Base-by-base conservation (phyloP, 2,329 filamentous ascomycete species). In the Zasmidium angulare region DNA sequence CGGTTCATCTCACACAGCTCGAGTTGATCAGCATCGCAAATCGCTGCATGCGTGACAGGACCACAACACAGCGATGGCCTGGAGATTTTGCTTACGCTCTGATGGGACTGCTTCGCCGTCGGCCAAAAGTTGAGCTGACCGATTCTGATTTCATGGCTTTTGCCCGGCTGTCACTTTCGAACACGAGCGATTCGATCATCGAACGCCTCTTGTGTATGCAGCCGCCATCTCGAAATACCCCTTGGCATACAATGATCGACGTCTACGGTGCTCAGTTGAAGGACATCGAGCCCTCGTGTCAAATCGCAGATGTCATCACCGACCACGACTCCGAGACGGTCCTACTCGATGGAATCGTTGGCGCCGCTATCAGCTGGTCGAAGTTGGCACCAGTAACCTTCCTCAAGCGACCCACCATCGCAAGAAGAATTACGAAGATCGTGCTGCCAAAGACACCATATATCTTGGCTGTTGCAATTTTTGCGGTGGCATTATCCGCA, bases 11-110 rank as follows among this genome's bases (percentile, higher is more conserved):
- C 7, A 54, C 52, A 10, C 52, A 54, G 22, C 31, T 54, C 3
- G 52, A 54, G 52, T 31, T 54, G 4, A 54, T 54, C 52, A 46
- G 36, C 21, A 54, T 54, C 22, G 52, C 52, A 19, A 21, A 23
- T 14, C n/a, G 40, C 7, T 54, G 52, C 22, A 17, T 54, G 31
- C 52, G 24, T 2, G n/a, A 36, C 19, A 21, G 52, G 11, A 6
- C 19, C 4, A 19, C 50, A 3, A 31, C 17, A 1, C 31, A 26
- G 14, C 12, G 10, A 2, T 12, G n/a, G 11, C 14, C 21, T 6
- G 52, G 52, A 2, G 52, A 54, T 19, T 21, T 23, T 21, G 31
- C 36, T 12, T 54, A 54, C 21, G 52, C 52, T 23, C 36, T 54
- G 6, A 46, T 46, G 22, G 52, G 52, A 1, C 36, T 54, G 12